Evolutionary conservation across 108 stramenopile species (phyloP), one percentile per base, ranked within the genome.

Genomic region (Nitzschia sp.): DNA sequence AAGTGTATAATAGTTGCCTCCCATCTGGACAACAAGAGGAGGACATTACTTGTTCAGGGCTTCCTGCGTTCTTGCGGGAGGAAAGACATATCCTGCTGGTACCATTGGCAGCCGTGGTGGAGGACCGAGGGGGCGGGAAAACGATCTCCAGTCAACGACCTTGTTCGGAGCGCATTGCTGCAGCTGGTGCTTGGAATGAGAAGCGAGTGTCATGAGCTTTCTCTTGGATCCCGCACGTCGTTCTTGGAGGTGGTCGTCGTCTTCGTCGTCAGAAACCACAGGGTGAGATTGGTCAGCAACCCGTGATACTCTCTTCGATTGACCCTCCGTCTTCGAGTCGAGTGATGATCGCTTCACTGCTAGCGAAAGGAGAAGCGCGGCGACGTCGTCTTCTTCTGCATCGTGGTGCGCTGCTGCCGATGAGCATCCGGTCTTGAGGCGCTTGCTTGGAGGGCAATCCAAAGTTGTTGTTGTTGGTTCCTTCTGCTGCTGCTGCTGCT

Each of bases 31-130:
- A n/a, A n/a, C n/a, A n/a, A n/a, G n/a, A n/a, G n/a, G n/a, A n/a
- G n/a, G n/a, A n/a, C n/a, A n/a, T n/a, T n/a, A n/a, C n/a, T n/a
- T n/a, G n/a, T n/a, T n/a, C n/a, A n/a, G n/a, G n/a, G n/a, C n/a
- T n/a, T n/a, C n/a, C n/a, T 41, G 38, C 6, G 38, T 13, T 41
- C 38, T 41, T 41, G 38, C 38, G 38, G 48, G 48, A n/a, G 48
- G 48, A n/a, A 50, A 50, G 19, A 50, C 48, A n/a, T n/a, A 50
- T n/a, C 48, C 48, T 4, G 48, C 48, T 5, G 48, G 48, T 21
- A 50, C 48, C 48, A 50, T 50, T 4, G 48, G 48, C 48, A 50
- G 48, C 19, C 48, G 13, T n/a, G 48, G 48, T 5, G 48, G 48
- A 19, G 48, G 48, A 5, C 48, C 13, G 21, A 50, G 9, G 8